A percentile compares a stretch with the other conserved stretches of the same genome.
Evolutionary conservation across 176 grass and related monocot genomes (phyloP).

Genomic region (Rhynchospora tenuis): DNA sequence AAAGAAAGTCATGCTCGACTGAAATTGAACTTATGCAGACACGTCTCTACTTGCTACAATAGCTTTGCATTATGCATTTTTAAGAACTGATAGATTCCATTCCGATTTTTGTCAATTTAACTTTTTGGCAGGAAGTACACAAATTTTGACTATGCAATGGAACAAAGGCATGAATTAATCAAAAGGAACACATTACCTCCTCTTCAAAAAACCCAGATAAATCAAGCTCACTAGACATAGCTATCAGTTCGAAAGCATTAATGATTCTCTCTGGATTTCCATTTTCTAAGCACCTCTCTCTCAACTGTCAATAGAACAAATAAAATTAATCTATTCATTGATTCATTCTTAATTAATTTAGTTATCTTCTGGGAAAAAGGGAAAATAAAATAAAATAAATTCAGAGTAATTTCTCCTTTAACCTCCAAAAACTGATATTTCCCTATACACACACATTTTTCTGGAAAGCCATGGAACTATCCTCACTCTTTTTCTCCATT

Average conservation of each 20-base stretch:
- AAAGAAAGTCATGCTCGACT: neutral
- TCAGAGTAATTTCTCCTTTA: neutral
- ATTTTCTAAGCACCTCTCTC: neutral
- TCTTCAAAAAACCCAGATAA: constrained; percentile 68
- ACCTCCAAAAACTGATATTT: neutral
- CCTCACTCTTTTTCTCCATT: neutral
- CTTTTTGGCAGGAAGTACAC: neutral
- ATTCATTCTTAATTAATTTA: neutral
- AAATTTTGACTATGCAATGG: neutral
- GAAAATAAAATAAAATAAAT: neutral
- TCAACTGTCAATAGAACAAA: constrained; percentile 28
- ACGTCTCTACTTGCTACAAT: neutral
- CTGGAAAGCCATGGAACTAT: neutral
- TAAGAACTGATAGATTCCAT: neutral
- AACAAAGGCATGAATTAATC: neutral
- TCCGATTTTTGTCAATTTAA: neutral
- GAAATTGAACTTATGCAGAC: neutral
- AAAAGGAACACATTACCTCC: constrained; percentile 21
- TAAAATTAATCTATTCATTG: neutral
- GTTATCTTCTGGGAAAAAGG: neutral
- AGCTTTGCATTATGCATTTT: neutral
- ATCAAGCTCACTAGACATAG: constrained; percentile 58
- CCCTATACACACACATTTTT: neutral
- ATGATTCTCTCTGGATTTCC: constrained; percentile 34
- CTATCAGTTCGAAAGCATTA: constrained; percentile 56